These are phyloP conservation scores for Scedosporium apiospermum DNA, from an alignment of 2,329 filamentous ascomycete species.

Conservation along the genomic window DNA sequence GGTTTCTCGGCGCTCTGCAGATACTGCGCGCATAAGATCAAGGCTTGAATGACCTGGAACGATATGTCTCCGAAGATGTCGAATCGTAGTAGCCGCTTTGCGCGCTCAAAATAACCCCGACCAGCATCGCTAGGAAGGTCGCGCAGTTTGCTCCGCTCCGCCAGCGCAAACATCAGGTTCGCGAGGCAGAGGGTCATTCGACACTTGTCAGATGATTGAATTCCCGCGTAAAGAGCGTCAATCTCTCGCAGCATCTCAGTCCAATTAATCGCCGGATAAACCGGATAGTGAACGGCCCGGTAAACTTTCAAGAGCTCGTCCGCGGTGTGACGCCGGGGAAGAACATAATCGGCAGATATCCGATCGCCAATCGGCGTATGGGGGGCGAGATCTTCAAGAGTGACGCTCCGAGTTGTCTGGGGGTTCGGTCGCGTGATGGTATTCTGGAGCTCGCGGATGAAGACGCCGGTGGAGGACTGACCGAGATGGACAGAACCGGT, in stretches of 20 bases:
- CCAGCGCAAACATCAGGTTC: background rate
- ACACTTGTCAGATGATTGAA: background rate
- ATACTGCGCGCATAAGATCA: background rate
- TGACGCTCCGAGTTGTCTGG: background rate
- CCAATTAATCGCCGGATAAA: background rate
- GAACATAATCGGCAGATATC: background rate
- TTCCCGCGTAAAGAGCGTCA: background rate
- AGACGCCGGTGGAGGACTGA: background rate
- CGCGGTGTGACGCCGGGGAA: background rate
- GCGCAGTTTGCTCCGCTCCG: background rate
- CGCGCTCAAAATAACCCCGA: background rate
- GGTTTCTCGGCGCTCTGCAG: constrained; percentile 2
- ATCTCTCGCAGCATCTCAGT: background rate
- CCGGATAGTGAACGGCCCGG: background rate
- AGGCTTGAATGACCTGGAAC: background rate
- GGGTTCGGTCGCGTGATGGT: background rate
- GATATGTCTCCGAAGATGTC: constrained; percentile 1
- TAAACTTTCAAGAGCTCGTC: background rate
- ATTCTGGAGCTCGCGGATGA: background rate
- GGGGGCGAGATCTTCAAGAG: background rate
- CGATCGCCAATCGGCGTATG: background rate
- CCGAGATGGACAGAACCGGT: constrained; percentile 1
- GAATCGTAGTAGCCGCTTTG: background rate
- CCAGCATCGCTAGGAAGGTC: background rate
- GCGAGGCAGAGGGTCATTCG: constrained; percentile 1